Conservation (phyloP, 768 basidiomycete species). For the Albatrellus ellisii region DNA sequence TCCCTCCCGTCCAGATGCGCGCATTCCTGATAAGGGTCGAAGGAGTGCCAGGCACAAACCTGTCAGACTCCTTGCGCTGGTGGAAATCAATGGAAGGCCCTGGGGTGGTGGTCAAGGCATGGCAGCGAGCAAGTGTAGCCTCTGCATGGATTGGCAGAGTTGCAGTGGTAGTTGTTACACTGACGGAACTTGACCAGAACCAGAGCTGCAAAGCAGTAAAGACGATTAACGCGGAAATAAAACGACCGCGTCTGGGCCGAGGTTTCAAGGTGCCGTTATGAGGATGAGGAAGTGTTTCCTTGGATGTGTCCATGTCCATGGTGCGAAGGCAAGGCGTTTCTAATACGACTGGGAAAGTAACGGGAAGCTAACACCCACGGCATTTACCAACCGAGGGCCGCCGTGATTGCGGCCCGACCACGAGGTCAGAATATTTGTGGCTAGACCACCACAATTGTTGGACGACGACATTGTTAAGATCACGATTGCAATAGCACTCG, state of each 20-base stretch:
- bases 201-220: not conserved
- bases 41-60: constrained; percentile 49
- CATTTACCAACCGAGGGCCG: too few species aligned
- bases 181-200: not conserved
- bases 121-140: constrained; percentile 22
- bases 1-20: constrained; percentile 70
- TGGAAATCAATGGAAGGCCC: constrained; percentile 35
- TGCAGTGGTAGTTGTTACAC: not conserved
- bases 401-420: too few species aligned
- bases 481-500: too few species aligned
- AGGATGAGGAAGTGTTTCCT: not conserved
- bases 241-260: not conserved
- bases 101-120: constrained; percentile 25
- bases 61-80: constrained; percentile 42
- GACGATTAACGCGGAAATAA: not conserved
- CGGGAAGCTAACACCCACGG: too few species aligned
- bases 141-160: not conserved
- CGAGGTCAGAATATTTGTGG: too few species aligned
- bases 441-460: too few species aligned
- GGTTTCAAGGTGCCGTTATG: not conserved
- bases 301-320: not conserved
- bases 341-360: too few species aligned
- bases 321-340: too few species aligned
- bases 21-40: constrained; percentile 61
- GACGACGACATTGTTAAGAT: too few species aligned